Evolutionary conservation across 805 yeast species (phyloP).

Genomic region (Myxozyma sirexii): DNA sequence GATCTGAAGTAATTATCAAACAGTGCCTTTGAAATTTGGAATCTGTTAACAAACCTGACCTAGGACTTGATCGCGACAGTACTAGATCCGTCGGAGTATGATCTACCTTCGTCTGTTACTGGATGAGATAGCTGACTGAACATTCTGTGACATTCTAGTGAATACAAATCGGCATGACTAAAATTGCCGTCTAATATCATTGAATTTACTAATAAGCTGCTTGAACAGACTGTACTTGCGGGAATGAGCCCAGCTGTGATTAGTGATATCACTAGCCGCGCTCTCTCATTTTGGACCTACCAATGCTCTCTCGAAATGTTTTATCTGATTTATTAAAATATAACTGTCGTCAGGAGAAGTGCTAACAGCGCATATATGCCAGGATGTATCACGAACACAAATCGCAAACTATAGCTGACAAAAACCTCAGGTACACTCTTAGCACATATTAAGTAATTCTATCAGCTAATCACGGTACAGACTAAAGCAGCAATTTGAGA

Average conservation of each 20-base stretch:
- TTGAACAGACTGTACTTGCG: conserved; percentile 18
- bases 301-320: conserved; percentile 26
- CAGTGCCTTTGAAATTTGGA: no score
- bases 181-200: no score
- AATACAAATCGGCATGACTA: conserved; percentile 13
- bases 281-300: conserved; percentile 25
- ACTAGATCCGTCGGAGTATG: conserved; percentile 23
- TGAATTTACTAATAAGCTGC: not conserved
- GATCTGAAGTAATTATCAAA: conserved; percentile 13
- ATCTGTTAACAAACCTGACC: no score
- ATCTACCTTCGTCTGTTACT: not conserved
- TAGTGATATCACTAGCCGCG: conserved; percentile 17
- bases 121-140: no score
- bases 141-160: not conserved
- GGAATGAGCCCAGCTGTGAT: conserved; percentile 25
- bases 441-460: not conserved
- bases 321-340: not conserved
- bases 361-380: not conserved
- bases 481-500: conserved; percentile 12
- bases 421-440: conserved; percentile 7
- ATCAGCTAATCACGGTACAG: not conserved
- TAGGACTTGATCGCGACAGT: conserved; percentile 20
- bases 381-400: conserved; percentile 22
- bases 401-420: conserved; percentile 14
- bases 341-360: not conserved